Percentiles rank a stretch among this genome's conserved stretches.
Evolutionary conservation across 345 rosid genomes (phyloP).

Genomic region (Gossypium ekmanianum): DNA sequence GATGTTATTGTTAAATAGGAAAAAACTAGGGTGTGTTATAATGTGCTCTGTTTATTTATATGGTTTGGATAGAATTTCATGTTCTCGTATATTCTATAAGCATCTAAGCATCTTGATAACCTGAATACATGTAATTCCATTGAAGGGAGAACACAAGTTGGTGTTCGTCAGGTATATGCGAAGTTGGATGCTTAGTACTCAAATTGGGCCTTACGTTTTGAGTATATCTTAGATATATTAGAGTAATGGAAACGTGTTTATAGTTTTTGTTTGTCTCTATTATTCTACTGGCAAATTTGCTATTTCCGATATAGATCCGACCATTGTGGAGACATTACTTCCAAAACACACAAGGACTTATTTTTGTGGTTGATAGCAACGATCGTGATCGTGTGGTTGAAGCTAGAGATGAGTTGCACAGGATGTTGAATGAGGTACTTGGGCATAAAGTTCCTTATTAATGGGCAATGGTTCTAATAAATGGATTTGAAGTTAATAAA

Average conservation of each 20-base stretch:
- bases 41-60: neutral
- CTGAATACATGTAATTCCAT: neutral
- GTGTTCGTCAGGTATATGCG: neutral
- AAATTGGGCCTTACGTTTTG: neutral
- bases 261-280: neutral
- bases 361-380: conserved; percentile 84
- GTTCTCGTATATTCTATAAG: neutral
- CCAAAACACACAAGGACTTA: conserved; percentile 80
- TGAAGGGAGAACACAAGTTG: neutral
- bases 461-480: neutral
- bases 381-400: conserved; percentile 81
- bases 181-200: neutral
- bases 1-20: neutral
- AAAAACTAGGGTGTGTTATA: neutral
- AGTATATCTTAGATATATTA: neutral
- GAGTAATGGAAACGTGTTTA: neutral
- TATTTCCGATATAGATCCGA: conserved; percentile 44
- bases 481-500: neutral
- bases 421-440: conserved; percentile 79
- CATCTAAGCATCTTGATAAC: neutral
- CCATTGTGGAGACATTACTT: conserved; percentile 83
- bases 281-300: neutral
- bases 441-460: neutral
- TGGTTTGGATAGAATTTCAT: neutral
- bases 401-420: conserved; percentile 77